Evolutionary conservation across 345 rosid genomes (phyloP).

Genomic region (Geranium brycei): DNA sequence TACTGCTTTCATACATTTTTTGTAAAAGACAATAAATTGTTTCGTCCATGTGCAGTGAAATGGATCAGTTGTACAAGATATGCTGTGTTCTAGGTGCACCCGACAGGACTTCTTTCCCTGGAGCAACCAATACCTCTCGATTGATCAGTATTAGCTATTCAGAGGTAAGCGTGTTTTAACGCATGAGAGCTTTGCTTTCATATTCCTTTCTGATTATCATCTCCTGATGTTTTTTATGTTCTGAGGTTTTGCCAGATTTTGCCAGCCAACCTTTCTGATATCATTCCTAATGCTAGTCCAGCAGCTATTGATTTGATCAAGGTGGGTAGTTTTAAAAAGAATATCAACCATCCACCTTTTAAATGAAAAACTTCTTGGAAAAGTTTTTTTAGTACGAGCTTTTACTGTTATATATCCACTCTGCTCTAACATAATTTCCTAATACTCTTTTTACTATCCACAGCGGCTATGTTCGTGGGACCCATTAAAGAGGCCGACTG

Average conservation of each 20-base stretch:
- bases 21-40: not conserved
- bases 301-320: constrained; percentile 76
- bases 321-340: constrained; percentile 29
- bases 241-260: constrained; percentile 31
- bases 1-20: no score
- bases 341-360: not conserved
- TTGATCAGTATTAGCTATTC: constrained; percentile 46
- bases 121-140: constrained; percentile 51
- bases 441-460: constrained; percentile 9
- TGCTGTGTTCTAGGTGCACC: constrained; percentile 75
- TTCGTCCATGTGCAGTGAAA: constrained; percentile 42
- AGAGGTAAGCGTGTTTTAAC: constrained; percentile 29
- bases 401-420: not conserved
- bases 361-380: not conserved
- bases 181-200: not conserved
- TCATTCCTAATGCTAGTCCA: constrained; percentile 63
- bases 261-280: constrained; percentile 44
- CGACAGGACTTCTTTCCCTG: constrained; percentile 62
- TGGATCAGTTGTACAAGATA: constrained; percentile 83
- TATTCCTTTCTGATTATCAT: not conserved
- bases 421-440: constrained; percentile 6
- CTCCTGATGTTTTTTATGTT: constrained; percentile 4
- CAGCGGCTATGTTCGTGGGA: constrained; percentile 89
- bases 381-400: not conserved
- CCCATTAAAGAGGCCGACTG: constrained; percentile 77